Evolutionary conservation across 345 rosid genomes (phyloP), one percentile per base, ranked within the genome.

Genomic region (Barbarea vulgaris): DNA sequence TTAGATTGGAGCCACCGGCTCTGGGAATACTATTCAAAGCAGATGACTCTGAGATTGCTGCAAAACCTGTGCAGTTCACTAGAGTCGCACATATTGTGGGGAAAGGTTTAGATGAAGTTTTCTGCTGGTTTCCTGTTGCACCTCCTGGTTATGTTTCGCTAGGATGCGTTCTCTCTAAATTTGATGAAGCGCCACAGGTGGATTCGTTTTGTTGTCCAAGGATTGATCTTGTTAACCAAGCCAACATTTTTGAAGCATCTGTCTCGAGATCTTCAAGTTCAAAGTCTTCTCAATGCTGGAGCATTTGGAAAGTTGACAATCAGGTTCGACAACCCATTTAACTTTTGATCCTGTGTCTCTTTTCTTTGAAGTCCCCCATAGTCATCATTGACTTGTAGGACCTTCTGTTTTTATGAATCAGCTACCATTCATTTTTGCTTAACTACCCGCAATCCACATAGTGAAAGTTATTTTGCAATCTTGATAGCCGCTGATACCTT

Each of bases 281-380:
- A 63, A 92, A 84, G 85, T 81, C 85, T 52, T 86, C 89, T 69
- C 97, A 90, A 57, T 83, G 89, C 84, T 95, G 97, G 99, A 90
- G 97, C 84, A 81, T 95, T 78, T 95, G 99, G 99, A 95, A 86
- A 84, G 91, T 95, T 78, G 96, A 89, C 77, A 95, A 95, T 85
- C 99, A 92, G 99, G 99, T 95, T 78, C n/a, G 70, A 56, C 41
- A 48, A 64, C 37, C 51, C 66, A 52, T 64, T 50, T 69, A 54
- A 46, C 19, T 67, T 61, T 58, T 51, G 50, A 48, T 75, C 55
- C 39, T 63, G 19, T 12, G n/a, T 54, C 53, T 63, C 66, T 55
- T 50, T 52, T 50, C 63, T 68, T 44, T 67, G 17, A 68, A 41
- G 36, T 61, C 37, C 31, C 50, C 39, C 17, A 31, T 46, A 46